These are phyloP conservation scores for Flaveria sonorensis DNA, from an alignment of 129 eudicot species.

Conservation along the genomic window DNA sequence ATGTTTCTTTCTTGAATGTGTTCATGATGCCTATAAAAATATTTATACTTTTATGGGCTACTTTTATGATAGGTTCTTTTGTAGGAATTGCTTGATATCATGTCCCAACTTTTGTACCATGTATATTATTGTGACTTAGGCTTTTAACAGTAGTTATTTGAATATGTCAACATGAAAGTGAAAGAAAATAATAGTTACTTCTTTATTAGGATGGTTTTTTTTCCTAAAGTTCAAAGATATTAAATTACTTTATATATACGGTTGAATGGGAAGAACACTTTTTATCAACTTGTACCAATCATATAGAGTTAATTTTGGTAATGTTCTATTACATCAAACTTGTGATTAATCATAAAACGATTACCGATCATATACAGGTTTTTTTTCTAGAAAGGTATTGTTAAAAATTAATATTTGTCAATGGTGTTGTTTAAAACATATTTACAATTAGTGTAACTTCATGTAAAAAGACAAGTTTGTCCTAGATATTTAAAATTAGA, in stretches of 20 bases:
- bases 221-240: neutral
- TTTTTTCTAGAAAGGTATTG: too few relatives aligned
- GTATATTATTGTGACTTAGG: neutral
- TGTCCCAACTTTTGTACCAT: constrained; percentile 1
- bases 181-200: neutral
- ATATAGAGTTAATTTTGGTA: too few relatives aligned
- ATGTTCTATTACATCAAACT: too few relatives aligned
- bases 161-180: neutral
- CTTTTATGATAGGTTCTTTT: neutral
- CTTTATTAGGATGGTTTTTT: neutral
- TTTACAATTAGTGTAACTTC: too few relatives aligned
- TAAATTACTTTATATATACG: neutral
- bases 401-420: too few relatives aligned
- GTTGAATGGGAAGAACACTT: too few relatives aligned
- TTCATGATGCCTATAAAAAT: neutral
- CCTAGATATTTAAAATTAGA: too few relatives aligned
- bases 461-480: too few relatives aligned
- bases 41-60: neutral
- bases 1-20: constrained; percentile 2
- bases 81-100: neutral
- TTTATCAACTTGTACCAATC: too few relatives aligned
- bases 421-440: too few relatives aligned
- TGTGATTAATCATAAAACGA: too few relatives aligned
- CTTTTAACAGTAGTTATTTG: neutral
- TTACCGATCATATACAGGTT: too few relatives aligned